Conservation (phyloP, 192 early-diverging fungal genomes). For the Linnemannia schmuckeri region DNA sequence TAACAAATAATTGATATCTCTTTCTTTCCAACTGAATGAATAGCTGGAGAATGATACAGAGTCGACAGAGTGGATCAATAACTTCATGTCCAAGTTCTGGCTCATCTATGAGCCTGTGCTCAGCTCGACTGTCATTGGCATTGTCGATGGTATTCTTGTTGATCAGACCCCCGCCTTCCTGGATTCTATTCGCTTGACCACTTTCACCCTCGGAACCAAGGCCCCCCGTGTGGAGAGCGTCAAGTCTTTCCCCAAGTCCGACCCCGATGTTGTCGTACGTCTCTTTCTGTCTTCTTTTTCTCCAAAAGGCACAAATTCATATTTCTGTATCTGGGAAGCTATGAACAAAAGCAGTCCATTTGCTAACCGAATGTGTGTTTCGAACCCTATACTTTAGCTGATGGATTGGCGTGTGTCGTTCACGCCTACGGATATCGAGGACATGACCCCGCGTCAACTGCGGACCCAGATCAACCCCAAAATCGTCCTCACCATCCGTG, state of each 20-base stretch:
- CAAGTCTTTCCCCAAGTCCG: slow-evolving; percentile 76
- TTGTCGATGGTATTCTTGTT: slow-evolving; percentile 77
- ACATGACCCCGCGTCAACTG: slow-evolving; percentile 72
- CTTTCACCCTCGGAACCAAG: slow-evolving; percentile 83
- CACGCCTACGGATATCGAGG: slow-evolving; percentile 81
- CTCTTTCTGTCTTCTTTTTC: neutral
- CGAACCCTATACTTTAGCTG: slow-evolving; percentile 50
- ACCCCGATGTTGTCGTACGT: slow-evolving; percentile 76
- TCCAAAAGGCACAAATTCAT: neutral
- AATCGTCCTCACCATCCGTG: slow-evolving; percentile 84
- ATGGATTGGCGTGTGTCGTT: slow-evolving; percentile 93
- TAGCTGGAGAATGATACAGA: slow-evolving; percentile 62
- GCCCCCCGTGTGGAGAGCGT: slow-evolving; percentile 77
- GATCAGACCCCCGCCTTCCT: slow-evolving; percentile 82
- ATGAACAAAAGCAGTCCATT: neutral
- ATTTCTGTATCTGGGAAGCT: neutral
- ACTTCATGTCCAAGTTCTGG: slow-evolving; percentile 88
- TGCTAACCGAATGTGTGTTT: neutral
- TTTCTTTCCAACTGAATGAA: neutral
- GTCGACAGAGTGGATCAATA: slow-evolving; percentile 90
- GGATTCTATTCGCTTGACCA: slow-evolving; percentile 77
- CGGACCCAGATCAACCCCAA: slow-evolving; percentile 83
- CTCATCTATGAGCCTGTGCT: slow-evolving; percentile 89
- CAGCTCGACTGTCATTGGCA: slow-evolving; percentile 75
- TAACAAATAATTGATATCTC: neutral